Evolutionary conservation across 2,329 filamentous ascomycete species (phyloP).

Genomic region (Knufia fluminis): DNA sequence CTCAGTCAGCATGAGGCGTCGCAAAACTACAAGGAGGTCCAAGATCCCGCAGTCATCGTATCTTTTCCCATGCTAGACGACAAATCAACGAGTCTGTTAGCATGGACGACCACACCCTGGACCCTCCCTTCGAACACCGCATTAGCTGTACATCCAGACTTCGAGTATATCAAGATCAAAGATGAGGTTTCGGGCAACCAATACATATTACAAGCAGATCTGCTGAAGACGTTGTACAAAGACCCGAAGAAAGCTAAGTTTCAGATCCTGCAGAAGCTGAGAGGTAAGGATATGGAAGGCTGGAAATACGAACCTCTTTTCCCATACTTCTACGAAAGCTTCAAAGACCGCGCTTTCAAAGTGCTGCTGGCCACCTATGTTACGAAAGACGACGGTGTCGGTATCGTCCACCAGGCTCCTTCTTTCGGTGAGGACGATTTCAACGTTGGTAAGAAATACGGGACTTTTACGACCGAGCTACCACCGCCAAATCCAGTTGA

Average conservation of each 20-base stretch:
- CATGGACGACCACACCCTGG: slow-evolving; percentile 80
- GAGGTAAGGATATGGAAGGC: slow-evolving; percentile 68
- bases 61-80: slow-evolving; percentile 70
- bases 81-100: slow-evolving; percentile 60
- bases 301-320: slow-evolving; percentile 79
- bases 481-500: slow-evolving; percentile 75
- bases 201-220: slow-evolving; percentile 69
- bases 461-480: slow-evolving; percentile 63
- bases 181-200: slow-evolving; percentile 69
- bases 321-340: slow-evolving; percentile 73
- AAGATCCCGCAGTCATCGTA: slow-evolving; percentile 74
- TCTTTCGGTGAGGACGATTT: slow-evolving; percentile 91
- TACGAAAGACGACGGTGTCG: slow-evolving; percentile 73
- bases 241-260: slow-evolving; percentile 88
- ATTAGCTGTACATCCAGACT: slow-evolving; percentile 64
- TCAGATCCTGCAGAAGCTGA: slow-evolving; percentile 63
- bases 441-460: slow-evolving; percentile 61
- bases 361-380: slow-evolving; percentile 74
- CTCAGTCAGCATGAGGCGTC: slow-evolving; percentile 83
- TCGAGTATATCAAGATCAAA: slow-evolving; percentile 70
- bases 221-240: slow-evolving; percentile 72
- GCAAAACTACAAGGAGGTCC: slow-evolving; percentile 81
- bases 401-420: slow-evolving; percentile 79
- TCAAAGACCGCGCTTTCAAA: slow-evolving; percentile 68
- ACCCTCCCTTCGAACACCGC: slow-evolving; percentile 68